These are phyloP conservation scores for Rugosomyces carneus DNA, from an alignment of 1,284 basidiomycete species.

Conservation along the genomic window DNA sequence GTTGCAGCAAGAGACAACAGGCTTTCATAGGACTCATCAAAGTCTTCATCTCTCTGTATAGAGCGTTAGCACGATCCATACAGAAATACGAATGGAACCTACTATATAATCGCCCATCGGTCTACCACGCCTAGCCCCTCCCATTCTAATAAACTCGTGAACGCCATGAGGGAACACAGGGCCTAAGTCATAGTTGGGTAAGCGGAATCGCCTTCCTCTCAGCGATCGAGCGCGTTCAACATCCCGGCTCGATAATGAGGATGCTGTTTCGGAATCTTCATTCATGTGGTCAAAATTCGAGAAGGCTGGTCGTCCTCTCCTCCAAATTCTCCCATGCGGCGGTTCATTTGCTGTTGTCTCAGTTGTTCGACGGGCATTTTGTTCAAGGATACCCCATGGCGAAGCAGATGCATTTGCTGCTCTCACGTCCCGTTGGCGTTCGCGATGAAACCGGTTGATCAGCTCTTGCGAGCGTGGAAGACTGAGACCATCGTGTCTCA, in stretches of 20 bases:
- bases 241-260: not conserved
- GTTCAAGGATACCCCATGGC: conserved; percentile 17
- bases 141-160: conserved; percentile 10
- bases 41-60: conserved; percentile 60
- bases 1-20: conserved; percentile 50
- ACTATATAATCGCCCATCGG: conserved; percentile 59
- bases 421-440: conserved; percentile 12
- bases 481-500: conserved; percentile 21
- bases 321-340: conserved; percentile 1
- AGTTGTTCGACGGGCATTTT: conserved; percentile 2
- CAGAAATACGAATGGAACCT: conserved; percentile 19
- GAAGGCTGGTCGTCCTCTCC: not conserved
- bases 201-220: conserved; percentile 8
- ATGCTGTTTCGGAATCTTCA: conserved; percentile 2
- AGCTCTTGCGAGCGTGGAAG: conserved; percentile 18
- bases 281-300: conserved; percentile 3
- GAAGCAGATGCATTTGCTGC: conserved; percentile 3
- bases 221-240: conserved; percentile 1
- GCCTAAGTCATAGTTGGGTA: conserved; percentile 1
- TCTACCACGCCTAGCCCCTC: conserved; percentile 20
- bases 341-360: not conserved
- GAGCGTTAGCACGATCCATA: conserved; percentile 3
- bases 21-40: conserved; percentile 66
- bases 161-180: conserved; percentile 13
- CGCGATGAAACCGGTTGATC: conserved; percentile 14